Base-by-base conservation (phyloP, 495 filamentous ascomycete genomes). In the Lasiosphaeria miniovina region DNA sequence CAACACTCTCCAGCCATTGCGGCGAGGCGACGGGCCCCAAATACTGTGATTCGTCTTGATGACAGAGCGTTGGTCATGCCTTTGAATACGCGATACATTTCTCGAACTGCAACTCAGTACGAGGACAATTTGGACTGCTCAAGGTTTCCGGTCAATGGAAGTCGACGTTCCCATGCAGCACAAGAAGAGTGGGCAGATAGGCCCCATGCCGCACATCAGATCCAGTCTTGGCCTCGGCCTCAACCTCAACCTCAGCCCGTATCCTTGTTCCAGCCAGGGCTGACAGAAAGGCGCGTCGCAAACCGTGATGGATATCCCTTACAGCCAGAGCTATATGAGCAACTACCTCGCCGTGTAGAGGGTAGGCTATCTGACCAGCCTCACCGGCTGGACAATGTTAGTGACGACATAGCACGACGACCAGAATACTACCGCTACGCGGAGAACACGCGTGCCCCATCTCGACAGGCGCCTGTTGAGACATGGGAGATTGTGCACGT, bases 401-500 rank as follows among this genome's bases (percentile, higher is more conserved):
- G 71, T 33, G 57, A 70, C 35, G 40, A 24, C 32, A 49, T 54
- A 34, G 48, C 43, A 32, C 52, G 52, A 45, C 70, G 64, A 36
- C 67, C 66, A 43, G 75, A 71, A n/a, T 75, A 75, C 40, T 64
- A 68, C 54, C 70, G 66, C 9, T 64, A 67, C 45, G 71, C 67
- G 49, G 62, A 68, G 12, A 68, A 75, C 14, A 64, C 69, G 34
- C 61, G 62, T 43, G 66, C 63, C 32, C 65, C 54, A 4, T 61
- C 66, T 50, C 40, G 38, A 5, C 67, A 68, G 7, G 61, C 62
- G 48, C 64, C 66, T 32, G 71, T 72, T 33, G 69, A 74, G 38
- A 65, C 71, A 5, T 78, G 71, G 35, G 78, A 82, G 62, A 72
- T 78, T 35, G 71, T 81, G 38, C 69, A 77, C 36, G 75, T 77